Evolutionary conservation across 1,284 basidiomycete genomes (phyloP).

Genomic region (Takashimella tepidaria): DNA sequence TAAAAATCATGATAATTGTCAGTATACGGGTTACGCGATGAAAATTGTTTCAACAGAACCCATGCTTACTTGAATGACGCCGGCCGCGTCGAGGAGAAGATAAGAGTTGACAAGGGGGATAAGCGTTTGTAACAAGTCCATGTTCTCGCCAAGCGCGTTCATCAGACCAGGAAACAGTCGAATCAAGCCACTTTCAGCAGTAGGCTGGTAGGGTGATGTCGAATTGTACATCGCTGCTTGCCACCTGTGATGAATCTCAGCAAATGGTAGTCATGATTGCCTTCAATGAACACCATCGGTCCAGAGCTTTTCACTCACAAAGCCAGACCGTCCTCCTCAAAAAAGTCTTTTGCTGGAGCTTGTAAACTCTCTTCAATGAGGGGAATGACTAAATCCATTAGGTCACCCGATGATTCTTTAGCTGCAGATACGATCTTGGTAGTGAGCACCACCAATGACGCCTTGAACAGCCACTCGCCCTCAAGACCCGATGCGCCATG

Average conservation of each 20-base stretch:
- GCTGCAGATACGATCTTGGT: constrained; percentile 58
- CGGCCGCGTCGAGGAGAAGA: constrained; percentile 63
- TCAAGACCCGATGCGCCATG: constrained; percentile 47
- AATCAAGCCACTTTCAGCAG: constrained; percentile 51
- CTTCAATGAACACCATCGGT: background rate
- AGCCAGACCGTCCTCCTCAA: constrained; percentile 71
- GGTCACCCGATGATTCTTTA: constrained; percentile 33
- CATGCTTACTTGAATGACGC: constrained; percentile 61
- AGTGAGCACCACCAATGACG: constrained; percentile 64
- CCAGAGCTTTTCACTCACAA: constrained; percentile 46
- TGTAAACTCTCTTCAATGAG: constrained; percentile 69
- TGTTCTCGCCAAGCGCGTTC: constrained; percentile 59
- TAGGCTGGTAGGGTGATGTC: constrained; percentile 52
- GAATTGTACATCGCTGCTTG: constrained; percentile 66
- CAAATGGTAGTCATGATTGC: no score
- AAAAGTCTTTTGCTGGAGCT: constrained; percentile 58
- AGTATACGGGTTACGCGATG: background rate
- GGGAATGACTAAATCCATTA: constrained; percentile 58
- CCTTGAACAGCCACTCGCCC: constrained; percentile 74
- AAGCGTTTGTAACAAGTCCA: constrained; percentile 68
- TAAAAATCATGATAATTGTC: no score
- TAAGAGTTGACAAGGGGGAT: constrained; percentile 73
- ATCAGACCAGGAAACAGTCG: constrained; percentile 66
- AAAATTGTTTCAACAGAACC: constrained; percentile 8
- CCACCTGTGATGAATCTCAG: constrained; percentile 52